Base-by-base conservation (phyloP, 306 rosid species). In the Fragaria vesca region DNA sequence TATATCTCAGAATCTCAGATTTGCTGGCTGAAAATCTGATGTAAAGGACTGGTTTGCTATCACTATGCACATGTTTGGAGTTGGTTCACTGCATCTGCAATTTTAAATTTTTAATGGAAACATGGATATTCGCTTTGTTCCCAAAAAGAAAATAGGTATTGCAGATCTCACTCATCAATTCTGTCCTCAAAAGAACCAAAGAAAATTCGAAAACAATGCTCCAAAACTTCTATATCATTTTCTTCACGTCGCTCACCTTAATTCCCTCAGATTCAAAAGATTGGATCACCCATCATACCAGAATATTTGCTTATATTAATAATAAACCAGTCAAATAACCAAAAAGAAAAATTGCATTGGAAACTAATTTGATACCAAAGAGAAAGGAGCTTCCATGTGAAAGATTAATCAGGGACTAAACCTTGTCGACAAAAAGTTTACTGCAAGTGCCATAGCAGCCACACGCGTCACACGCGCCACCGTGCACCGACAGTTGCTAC, bases 401-500 rank as follows among this genome's bases (percentile, higher is more conserved):
- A 46, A 15, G 75, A 63, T 30, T 63, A 34, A 65, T 24, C 67
- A 52, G 42, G 15, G 75, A 57, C 11, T 24, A 7, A 46, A 12
- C 46, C 46, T 38, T 66, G 51, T 66, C 69, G 78, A 65, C 78
- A 82, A 78, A 55, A 60, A 17, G 61, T 26, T 4, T 50, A 61
- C 28, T 30, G 50, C n/a, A 28, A n/a, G 46, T 52, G 24, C 18
- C n/a, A 5, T 12, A 38, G 38, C 6, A 0, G 38, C 21, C 5
- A 18, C 18, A 32, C 21, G 21, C 50, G 9, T 12, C 24, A 18
- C 76, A 66, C 38, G 76, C 43, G 30, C 42, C 83, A 28, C 32
- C 43, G 26, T 10, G 42, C 69, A 74, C 76, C 83, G 80, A 60
- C 63, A 32, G 16, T 26, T 60, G 78, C 81, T 32, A 68, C 75